Conservation (phyloP, 2,329 filamentous ascomycete genomes). For the Diaporthe sp. region DNA sequence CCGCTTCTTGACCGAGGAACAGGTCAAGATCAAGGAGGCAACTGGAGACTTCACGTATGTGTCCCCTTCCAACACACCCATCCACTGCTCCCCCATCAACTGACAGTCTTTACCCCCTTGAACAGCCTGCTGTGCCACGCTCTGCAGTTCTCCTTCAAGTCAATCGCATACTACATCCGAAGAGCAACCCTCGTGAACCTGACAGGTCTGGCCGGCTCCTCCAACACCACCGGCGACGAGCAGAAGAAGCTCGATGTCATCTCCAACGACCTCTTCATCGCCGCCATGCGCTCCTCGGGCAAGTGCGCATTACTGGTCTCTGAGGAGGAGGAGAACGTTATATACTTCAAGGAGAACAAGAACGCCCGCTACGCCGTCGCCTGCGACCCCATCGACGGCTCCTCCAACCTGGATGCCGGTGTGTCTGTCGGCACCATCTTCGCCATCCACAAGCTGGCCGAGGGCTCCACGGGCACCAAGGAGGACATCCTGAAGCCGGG, state of each 20-base stretch:
- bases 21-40: constrained; percentile 91
- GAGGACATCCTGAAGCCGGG: constrained; percentile 92
- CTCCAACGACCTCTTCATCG: constrained; percentile 97
- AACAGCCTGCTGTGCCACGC: constrained; percentile 92
- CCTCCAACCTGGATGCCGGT: constrained; percentile 96
- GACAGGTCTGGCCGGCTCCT: constrained; percentile 92
- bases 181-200: constrained; percentile 95
- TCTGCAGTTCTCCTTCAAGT: constrained; percentile 99
- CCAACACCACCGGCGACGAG: constrained; percentile 96
- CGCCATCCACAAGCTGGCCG: constrained; percentile 89
- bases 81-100: constrained; percentile 32
- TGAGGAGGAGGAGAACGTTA: constrained; percentile 95
- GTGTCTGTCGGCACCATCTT: constrained; percentile 99
- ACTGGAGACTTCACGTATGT: constrained; percentile 98
- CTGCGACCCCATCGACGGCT: constrained; percentile 98
- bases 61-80: constrained; percentile 34
- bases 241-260: constrained; percentile 99
- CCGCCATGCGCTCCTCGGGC: constrained; percentile 92
- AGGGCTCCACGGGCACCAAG: constrained; percentile 79
- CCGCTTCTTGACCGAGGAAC: constrained; percentile 95
- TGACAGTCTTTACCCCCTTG: background rate
- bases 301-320: constrained; percentile 95
- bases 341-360: constrained; percentile 83
- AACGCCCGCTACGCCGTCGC: constrained; percentile 91
- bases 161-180: constrained; percentile 99